Evolutionary conservation across 2,329 filamentous ascomycete species (phyloP).

Genomic region (Trichoderma pleuroti): DNA sequence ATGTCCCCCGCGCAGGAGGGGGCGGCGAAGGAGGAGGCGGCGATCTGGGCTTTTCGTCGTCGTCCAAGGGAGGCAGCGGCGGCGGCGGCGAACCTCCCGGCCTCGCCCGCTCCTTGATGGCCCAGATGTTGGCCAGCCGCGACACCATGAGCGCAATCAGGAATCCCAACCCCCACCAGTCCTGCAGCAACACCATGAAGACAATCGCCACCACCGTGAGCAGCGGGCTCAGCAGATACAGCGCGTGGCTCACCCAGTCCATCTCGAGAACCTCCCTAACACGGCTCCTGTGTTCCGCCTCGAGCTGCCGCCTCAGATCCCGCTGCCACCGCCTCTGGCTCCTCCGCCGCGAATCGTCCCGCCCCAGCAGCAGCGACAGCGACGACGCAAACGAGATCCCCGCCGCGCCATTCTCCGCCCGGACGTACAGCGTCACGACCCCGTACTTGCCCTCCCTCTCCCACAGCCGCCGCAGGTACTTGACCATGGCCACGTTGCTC

Average conservation of each 20-base stretch:
- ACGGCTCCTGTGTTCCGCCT: neutral
- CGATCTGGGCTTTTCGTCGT: neutral
- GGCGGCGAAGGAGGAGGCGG: neutral
- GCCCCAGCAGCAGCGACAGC: neutral
- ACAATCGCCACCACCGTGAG: constrained; percentile 44
- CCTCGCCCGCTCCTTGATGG: constrained; percentile 50
- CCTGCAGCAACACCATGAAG: constrained; percentile 45
- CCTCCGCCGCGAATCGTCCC: neutral
- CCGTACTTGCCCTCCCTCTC: constrained; percentile 22
- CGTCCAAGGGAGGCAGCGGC: neutral
- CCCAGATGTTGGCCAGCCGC: constrained; percentile 53
- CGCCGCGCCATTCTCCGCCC: constrained; percentile 22
- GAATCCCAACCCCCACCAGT: constrained; percentile 51
- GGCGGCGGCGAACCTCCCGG: neutral
- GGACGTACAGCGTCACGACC: constrained; percentile 31
- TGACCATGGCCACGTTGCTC: constrained; percentile 50
- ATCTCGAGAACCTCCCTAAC: constrained; percentile 28
- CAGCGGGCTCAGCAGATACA: constrained; percentile 47
- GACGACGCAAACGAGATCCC: neutral
- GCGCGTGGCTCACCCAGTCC: constrained; percentile 46
- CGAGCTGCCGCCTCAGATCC: constrained; percentile 8
- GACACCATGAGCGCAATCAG: constrained; percentile 50
- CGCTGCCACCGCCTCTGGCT: constrained; percentile 2
- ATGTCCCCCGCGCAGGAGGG: neutral
- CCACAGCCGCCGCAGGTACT: constrained; percentile 38